phyloP scores from a whole-genome alignment of 192 early-diverging fungal genomes.

The Neocallimastix lanati region DNA sequence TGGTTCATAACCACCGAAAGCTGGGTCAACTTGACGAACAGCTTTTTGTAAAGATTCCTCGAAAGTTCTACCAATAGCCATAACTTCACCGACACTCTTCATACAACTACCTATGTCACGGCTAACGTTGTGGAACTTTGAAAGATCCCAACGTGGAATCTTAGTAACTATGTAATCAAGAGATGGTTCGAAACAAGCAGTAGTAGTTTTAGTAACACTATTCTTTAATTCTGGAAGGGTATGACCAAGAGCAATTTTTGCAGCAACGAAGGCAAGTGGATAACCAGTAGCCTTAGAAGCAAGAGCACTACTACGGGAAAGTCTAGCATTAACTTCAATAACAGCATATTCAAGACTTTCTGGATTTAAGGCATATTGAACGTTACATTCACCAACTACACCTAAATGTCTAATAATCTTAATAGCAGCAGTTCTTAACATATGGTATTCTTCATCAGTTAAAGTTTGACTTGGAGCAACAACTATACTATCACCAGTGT shows the following conservation, averaged over 20 bases:
- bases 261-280: conserved; percentile 91
- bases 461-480: conserved; percentile 95
- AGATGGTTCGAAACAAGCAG: conserved; percentile 91
- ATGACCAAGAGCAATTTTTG: conserved; percentile 85
- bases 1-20: conserved; percentile 69
- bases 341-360: conserved; percentile 69
- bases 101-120: conserved; percentile 71
- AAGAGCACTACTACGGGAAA: conserved; percentile 66
- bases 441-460: conserved; percentile 85
- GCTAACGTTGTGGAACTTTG: conserved; percentile 80
- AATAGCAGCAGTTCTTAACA: conserved; percentile 87
- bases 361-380: conserved; percentile 93
- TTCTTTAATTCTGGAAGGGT: conserved; percentile 75
- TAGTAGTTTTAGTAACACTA: conserved; percentile 79
- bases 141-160: conserved; percentile 94
- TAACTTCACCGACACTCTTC: conserved; percentile 93
- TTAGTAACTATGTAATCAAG: conserved; percentile 91
- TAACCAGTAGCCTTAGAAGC: conserved; percentile 97
- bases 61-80: conserved; percentile 93
- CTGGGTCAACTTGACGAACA: conserved; percentile 81
- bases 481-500: conserved; percentile 98
- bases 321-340: conserved; percentile 95
- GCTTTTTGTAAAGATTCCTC: conserved; percentile 94
- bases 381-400: conserved; percentile 95
- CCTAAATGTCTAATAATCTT: conserved; percentile 90